Conservation (phyloP, 129 eudicot genomes). For the Logfia minima region DNA sequence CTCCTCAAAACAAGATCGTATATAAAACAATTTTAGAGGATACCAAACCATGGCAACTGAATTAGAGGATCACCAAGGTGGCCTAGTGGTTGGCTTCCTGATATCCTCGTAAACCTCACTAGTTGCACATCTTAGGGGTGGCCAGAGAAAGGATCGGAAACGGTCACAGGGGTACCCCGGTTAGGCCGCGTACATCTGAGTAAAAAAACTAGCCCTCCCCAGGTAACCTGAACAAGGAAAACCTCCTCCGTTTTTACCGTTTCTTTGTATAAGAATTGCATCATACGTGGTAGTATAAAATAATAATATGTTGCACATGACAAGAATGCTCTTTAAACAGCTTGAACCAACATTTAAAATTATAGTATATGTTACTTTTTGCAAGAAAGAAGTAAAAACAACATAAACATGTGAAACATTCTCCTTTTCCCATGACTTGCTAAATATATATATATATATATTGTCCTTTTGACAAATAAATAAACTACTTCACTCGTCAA, state of each 20-base stretch:
- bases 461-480: neutral
- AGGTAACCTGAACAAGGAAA: no score
- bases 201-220: no score
- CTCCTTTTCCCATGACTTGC: neutral
- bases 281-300: neutral
- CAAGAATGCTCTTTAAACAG: neutral
- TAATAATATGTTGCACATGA: neutral
- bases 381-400: neutral
- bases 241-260: neutral
- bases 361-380: neutral
- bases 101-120: no score
- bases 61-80: neutral
- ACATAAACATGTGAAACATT: neutral
- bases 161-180: no score
- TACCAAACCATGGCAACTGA: neutral
- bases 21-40: neutral
- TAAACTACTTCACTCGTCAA: conserved; percentile 7
- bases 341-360: neutral
- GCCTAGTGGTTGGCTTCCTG: no score
- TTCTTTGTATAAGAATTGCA: neutral
- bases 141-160: no score
- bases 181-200: no score
- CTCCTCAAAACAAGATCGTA: neutral
- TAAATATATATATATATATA: neutral
- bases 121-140: no score